These are phyloP conservation scores for Diaporthe aspalathi DNA, from an alignment of 2,329 filamentous ascomycete species.

Conservation along the genomic window DNA sequence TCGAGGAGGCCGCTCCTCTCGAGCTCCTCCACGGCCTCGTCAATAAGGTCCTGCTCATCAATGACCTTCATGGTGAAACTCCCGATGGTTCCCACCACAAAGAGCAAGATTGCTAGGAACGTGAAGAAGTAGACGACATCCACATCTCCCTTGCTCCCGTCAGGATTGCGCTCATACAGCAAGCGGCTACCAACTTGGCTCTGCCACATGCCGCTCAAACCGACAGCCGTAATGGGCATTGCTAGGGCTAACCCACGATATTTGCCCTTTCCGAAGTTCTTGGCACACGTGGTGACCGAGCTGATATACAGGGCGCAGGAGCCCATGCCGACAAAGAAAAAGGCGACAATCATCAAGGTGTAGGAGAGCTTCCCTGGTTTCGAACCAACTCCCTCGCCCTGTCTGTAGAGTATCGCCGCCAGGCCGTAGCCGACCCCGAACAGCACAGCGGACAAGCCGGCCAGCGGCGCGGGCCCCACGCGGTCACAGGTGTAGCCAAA, in stretches of 20 bases:
- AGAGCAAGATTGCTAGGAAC: slow-evolving; percentile 80
- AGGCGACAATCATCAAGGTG: slow-evolving; percentile 85
- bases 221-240: slow-evolving; percentile 91
- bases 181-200: slow-evolving; percentile 86
- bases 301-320: slow-evolving; percentile 91
- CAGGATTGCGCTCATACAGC: slow-evolving; percentile 75
- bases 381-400: slow-evolving; percentile 56
- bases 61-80: slow-evolving; percentile 81
- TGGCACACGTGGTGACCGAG: slow-evolving; percentile 94
- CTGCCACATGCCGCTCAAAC: slow-evolving; percentile 94
- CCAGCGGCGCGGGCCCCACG: slow-evolving; percentile 81
- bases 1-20: slow-evolving; percentile 87
- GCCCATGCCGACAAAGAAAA: slow-evolving; percentile 83
- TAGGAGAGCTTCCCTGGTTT: slow-evolving; percentile 73
- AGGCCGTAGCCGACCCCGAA: slow-evolving; percentile 86
- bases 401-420: slow-evolving; percentile 81
- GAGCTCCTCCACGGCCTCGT: slow-evolving; percentile 89
- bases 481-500: slow-evolving; percentile 95
- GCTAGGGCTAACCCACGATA: slow-evolving; percentile 91
- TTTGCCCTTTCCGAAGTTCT: slow-evolving; percentile 94
- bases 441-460: slow-evolving; percentile 76
- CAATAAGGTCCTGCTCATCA: slow-evolving; percentile 87
- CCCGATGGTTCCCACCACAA: slow-evolving; percentile 78
- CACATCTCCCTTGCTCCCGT: slow-evolving; percentile 72
- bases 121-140: slow-evolving; percentile 89